Base-by-base conservation (phyloP, 352 stramenopile species). In the Phytophthora citrophthora region DNA sequence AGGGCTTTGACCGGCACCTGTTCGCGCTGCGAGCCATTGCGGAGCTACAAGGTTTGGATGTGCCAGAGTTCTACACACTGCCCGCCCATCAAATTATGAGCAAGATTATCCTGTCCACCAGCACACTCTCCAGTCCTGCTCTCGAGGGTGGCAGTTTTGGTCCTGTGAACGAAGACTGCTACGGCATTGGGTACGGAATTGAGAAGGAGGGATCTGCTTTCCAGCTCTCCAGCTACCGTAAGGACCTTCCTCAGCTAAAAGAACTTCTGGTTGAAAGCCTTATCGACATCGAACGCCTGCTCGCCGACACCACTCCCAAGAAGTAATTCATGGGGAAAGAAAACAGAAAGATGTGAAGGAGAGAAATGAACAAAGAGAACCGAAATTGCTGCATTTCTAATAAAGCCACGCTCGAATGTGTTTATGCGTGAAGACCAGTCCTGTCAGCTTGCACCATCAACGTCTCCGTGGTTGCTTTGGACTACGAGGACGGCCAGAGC, bases 31-130 rank as follows among this genome's bases (percentile, higher is more conserved):
- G 78, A 38, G 73, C 88, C 34, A 93, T 95, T 67, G 85, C 86
- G 13, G 70, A 79, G 7, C 39, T 93, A 38, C 61, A 90, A 38
- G 81, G 76, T 16, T 76, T 84, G 20, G 63, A 81, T 11, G 62
- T 83, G 48, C 89, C 86, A 0, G 81, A 88, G 54, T 72, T 97
- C 11, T 97, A 95, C 68, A 93, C 76, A 13, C 64, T 95, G 23
- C 87, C 83, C 15, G 81, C 85, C 16, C 84, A 93, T 50, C 74
- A 89, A 32, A 75, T 87, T 54, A 90, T 97, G 83, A 89, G 76
- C 76, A 85, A 92, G 54, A 97, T 97, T 57, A 95, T 96, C 45
- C 44, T 97, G 51, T 97, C 88, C n/a, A 97, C 91, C 47, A 96
- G 87, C 54, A 97, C 89, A 41, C 65, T 97, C 36, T 91, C 82